These are phyloP conservation scores for Botrytis porri DNA, from an alignment of 2,329 filamentous ascomycete species.

Conservation along the genomic window DNA sequence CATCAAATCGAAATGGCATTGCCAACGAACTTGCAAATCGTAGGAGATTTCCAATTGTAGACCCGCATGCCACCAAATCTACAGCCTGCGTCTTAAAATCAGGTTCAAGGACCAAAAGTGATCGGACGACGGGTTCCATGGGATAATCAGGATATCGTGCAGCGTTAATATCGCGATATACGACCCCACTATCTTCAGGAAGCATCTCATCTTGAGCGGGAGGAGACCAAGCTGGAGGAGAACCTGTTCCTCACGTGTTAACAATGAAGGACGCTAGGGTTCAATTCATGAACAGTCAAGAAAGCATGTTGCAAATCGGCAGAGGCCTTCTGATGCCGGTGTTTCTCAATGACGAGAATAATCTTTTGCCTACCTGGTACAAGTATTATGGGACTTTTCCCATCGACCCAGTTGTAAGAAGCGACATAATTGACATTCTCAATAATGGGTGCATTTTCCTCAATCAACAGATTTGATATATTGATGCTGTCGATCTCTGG, in stretches of 20 bases:
- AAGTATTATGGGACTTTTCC: conserved; percentile 41
- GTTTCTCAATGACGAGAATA: neutral
- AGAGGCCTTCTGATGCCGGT: neutral
- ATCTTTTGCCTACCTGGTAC: conserved; percentile 43
- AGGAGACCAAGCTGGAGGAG: conserved; percentile 51
- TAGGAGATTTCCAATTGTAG: conserved; percentile 59
- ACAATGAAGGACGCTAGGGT: neutral
- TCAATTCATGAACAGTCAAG: neutral
- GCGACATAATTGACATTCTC: conserved; percentile 44
- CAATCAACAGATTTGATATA: conserved; percentile 24
- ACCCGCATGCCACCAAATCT: conserved; percentile 59
- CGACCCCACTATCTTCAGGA: conserved; percentile 42
- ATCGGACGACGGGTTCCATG: conserved; percentile 43
- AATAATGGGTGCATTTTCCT: conserved; percentile 38
- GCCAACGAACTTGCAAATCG: conserved; percentile 48
- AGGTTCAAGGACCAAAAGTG: conserved; percentile 41
- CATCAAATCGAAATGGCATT: conserved; percentile 54
- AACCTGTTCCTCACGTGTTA: conserved; percentile 40
- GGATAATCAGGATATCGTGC: conserved; percentile 42
- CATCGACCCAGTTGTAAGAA: conserved; percentile 52
- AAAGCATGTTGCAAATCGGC: neutral
- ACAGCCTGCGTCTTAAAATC: conserved; percentile 39
- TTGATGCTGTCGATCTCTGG: conserved; percentile 25
- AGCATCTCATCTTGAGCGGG: conserved; percentile 39
- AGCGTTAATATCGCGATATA: conserved; percentile 45